Base-by-base conservation (phyloP, 495 filamentous ascomycete genomes). In the Pyrenopolyporus hunteri region DNA sequence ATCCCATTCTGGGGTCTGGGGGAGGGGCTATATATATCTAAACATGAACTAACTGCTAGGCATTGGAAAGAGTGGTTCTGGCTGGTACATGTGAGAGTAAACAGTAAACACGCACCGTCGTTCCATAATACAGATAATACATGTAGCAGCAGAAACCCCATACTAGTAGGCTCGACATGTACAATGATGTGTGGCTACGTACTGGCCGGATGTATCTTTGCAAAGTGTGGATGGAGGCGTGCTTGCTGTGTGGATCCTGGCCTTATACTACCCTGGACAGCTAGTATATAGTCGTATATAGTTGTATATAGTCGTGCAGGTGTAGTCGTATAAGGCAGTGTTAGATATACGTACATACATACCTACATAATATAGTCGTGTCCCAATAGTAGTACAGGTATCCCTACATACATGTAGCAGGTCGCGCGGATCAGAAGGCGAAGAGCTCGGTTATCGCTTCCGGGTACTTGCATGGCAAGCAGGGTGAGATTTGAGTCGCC, bases 151-250 rank as follows among this genome's bases (percentile, higher is more conserved):
- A 37, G 45, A 17, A n/a, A 43, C 31, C 33, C 40, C n/a, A 47
- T 36, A 22, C 49, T 29, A 44, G 40, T 17, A 60, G 56, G 49
- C 39, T 36, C 25, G 33, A 31, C 46, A 62, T 70, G 67, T 70
- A 67, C 64, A 68, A 64, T 58, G 67, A 62, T 56, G 64, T 57
- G 59, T 70, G 59, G 57, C 43, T 66, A 67, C 51, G 55, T 61
- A 28, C 23, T 47, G 44, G 33, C 16, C 25, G n/a, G 39, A 50
- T 40, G 49, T 64, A 55, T 42, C 23, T 25, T 23, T 2, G 28
- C 19, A 11, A 43, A 43, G 33, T 57, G 50, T 61, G 63, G 54
- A 59, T 64, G 29, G 43, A 36, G 19, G 48, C 19, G 19, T 45
- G 54, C 43, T 49, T 54, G 42, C 54, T 49, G 36, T 59, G 54